Percentiles rank a stretch among this genome's conserved stretches.
These are phyloP conservation scores for Aureobasidium pullulans DNA, from an alignment of 2,329 filamentous ascomycete species.

Conservation along the genomic window DNA sequence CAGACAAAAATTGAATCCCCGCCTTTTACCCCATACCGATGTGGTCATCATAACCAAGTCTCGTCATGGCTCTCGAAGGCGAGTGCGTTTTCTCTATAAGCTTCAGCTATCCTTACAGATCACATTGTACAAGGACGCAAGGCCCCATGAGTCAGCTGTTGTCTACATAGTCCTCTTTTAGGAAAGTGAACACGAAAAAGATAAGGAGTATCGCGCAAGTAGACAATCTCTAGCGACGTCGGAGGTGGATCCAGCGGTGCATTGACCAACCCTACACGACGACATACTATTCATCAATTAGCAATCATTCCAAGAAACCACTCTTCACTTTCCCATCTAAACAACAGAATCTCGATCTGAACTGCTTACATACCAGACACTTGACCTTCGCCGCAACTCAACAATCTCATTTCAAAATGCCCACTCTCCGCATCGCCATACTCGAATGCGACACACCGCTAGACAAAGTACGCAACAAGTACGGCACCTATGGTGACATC, in stretches of 20 bases:
- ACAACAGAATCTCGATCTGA: neutral
- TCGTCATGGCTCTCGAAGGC: too few relatives aligned
- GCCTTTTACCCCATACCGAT: neutral
- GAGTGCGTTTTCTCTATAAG: too few relatives aligned
- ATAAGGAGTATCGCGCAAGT: neutral
- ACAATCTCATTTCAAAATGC: neutral
- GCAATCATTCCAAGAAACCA: neutral
- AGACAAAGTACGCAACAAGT: constrained; percentile 54
- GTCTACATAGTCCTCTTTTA: too few relatives aligned
- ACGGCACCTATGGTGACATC: constrained; percentile 63
- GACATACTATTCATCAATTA: neutral
- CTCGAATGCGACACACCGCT: constrained; percentile 81
- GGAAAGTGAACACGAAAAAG: neutral
- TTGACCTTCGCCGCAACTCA: neutral
- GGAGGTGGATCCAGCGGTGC: neutral
- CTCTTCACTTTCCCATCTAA: neutral
- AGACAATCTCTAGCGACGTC: neutral
- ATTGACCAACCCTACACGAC: neutral
- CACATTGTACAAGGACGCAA: too few relatives aligned
- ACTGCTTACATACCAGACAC: neutral
- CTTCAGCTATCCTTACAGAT: too few relatives aligned
- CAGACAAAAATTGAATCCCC: neutral
- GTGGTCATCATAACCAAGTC: neutral
- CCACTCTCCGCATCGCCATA: constrained; percentile 65
- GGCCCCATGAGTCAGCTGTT: too few relatives aligned